Conservation (phyloP, 2,329 filamentous ascomycete genomes). For the Raffaelea ambrosiae region DNA sequence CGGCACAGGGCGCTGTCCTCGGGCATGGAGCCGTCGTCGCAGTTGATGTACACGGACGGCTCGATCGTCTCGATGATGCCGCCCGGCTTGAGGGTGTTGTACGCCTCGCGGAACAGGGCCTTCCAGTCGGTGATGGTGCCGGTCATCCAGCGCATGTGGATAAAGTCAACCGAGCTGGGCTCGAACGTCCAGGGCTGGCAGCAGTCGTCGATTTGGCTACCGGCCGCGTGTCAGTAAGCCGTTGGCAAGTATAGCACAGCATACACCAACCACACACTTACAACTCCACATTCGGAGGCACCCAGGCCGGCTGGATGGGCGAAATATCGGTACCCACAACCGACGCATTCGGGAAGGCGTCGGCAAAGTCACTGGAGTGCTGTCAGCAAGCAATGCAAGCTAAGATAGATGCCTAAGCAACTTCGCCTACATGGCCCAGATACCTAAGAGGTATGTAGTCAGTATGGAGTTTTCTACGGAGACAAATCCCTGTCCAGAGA, state of each 20-base stretch:
- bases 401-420: no score
- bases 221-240: not conserved
- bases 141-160: constrained; percentile 17
- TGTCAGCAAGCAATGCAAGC: no score
- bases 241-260: not conserved
- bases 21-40: constrained; percentile 16
- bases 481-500: not conserved
- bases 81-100: constrained; percentile 34
- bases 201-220: constrained; percentile 18
- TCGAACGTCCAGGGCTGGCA: constrained; percentile 16
- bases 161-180: constrained; percentile 15
- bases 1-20: not conserved
- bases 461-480: not conserved
- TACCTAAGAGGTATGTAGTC: not conserved
- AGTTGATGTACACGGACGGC: constrained; percentile 8
- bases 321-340: constrained; percentile 36
- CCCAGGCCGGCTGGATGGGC: constrained; percentile 20
- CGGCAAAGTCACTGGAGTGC: constrained; percentile 26
- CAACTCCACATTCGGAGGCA: constrained; percentile 9
- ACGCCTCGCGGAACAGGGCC: constrained; percentile 13
- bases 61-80: constrained; percentile 27
- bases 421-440: constrained; percentile 33
- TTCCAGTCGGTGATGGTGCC: constrained; percentile 17
- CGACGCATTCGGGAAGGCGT: constrained; percentile 29
- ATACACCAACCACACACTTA: not conserved